Evolutionary conservation across 2,329 filamentous ascomycete genomes (phyloP), one percentile per base, ranked within the genome.

Genomic region (Talaromyces sp.): DNA sequence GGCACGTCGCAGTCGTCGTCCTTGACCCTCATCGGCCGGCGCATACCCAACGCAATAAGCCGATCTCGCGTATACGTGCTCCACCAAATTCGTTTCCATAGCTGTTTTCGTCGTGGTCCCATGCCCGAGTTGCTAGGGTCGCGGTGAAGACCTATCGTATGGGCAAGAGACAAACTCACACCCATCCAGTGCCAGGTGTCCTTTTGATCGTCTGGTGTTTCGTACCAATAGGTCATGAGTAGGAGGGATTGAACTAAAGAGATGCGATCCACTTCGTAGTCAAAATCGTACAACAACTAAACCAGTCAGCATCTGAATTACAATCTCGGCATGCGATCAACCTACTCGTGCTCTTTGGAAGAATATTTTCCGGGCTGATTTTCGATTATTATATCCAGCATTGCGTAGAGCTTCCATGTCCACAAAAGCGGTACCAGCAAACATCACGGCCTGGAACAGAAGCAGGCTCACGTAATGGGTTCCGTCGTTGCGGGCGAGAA

Each of bases 161-260:
- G 92, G 61, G 93, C 93, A 56, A 97, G 82, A 13, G 93, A 97
- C 66, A 96, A 91, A 48, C 93, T 94, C 43, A 97, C 92, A 19
- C 94, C 94, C 91, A 97, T 96, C 94, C 93, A 97, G 75, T 97
- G 93, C 91, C 94, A 97, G 54, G 93, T 97, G 76, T 97, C 94
- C 77, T 97, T 97, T 75, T 97, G 92, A 75, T 97, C 94, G 78
- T 97, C 93, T 0, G 93, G 93, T 13, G 92, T 96, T 78, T 97
- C 93, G 76, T 97, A 97, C 90, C 94, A 98, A 76, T 96, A 97
- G 3, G 93, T 97, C 90, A 97, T 93, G 66, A 97, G 84, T 27
- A 97, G 83, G 24, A 97, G 83, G 4, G 91, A 90, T 78, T 97
- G 94, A 16, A 97, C 92, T 27, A 97, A 85, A 22, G 92, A 87